Evolutionary conservation across 176 grass and related monocot species (phyloP), one percentile per base, ranked within the genome.

Genomic region (Triticum turgidum): DNA sequence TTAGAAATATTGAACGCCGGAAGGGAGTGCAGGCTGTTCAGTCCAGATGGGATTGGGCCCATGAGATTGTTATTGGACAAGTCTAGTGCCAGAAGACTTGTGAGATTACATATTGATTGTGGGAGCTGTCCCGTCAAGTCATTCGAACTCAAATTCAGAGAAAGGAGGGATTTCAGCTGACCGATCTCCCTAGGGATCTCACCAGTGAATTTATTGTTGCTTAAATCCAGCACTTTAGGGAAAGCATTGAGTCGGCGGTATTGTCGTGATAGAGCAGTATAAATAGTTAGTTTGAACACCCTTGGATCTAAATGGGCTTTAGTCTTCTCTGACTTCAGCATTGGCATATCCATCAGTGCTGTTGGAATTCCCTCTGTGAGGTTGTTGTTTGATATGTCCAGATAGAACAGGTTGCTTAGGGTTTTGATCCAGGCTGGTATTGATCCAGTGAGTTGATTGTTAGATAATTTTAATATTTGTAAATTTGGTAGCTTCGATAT

Each of bases 361-460:
- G 9, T 18, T 37, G 90, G 90, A 6, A 89, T 89, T 24, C 78
- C 61, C 1, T 73, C 79, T 13, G 54, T 17, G 6, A 92, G 71
- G 13, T 3, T 72, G 69, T 92, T 92, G 9, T 77, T 70, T 3
- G 80, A 81, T 39, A 89, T 14, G 7, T 92, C 79, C 4, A 92
- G 5, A 80, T 76, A 9, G 51, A 76, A 70, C 0, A 92, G 8
- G 25, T 13, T 8, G 17, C 0, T 82, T 38, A 87, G 30, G 3
- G 11, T 17, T 13, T 18, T 70, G 7, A 92, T 69, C 83, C 87
- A 87, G 56, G 0, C 15, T 11, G 91, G 91, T 42, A 89, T 52
- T 5, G 33, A 5, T 7, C 91, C 91, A 4, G 14, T 80, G 14
- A 92, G 84, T 64, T 41, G 38, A 49, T 92, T 92, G 45, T 2